Percentiles rank a stretch among this genome's conserved stretches.
These are phyloP conservation scores for Vanrija sp. DNA, from an alignment of 1,284 basidiomycete species.

Conservation along the genomic window DNA sequence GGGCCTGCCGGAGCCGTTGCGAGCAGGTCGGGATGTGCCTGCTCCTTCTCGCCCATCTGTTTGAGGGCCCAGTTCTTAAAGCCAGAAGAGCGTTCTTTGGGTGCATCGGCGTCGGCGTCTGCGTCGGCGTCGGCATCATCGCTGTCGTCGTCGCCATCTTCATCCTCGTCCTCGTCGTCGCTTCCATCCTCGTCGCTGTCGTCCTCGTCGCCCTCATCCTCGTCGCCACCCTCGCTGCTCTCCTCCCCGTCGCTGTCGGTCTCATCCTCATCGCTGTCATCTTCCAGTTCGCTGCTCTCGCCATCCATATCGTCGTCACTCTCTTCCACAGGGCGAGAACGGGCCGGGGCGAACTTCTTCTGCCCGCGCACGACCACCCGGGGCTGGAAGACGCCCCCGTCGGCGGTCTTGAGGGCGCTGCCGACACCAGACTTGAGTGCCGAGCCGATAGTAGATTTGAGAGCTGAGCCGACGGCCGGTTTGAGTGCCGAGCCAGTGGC, in stretches of 20 bases:
- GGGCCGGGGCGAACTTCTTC: conserved; percentile 21
- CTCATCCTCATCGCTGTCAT: conserved; percentile 21
- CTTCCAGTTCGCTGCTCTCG: conserved; percentile 23
- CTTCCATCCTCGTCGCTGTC: background rate
- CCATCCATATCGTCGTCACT: conserved; percentile 19
- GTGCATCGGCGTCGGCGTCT: conserved; percentile 1
- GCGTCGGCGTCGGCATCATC: conserved; percentile 20
- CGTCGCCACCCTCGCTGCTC: conserved; percentile 17
- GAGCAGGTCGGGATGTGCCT: conserved; percentile 18
- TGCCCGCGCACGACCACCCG: conserved; percentile 27
- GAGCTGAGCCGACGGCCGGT: background rate
- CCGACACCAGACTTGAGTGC: conserved; percentile 1
- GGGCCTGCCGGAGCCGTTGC: conserved; percentile 10
- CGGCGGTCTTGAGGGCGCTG: conserved; percentile 16
- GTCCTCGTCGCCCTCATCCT: conserved; percentile 17
- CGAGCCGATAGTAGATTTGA: conserved; percentile 1
- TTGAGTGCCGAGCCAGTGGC: conserved; percentile 1
- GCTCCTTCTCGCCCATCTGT: conserved; percentile 51
- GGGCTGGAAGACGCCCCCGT: conserved; percentile 29
- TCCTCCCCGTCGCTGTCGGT: conserved; percentile 23
- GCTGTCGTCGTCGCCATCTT: conserved; percentile 24
- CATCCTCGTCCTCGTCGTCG: conserved; percentile 15
- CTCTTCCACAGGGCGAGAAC: conserved; percentile 7
- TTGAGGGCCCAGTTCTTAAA: conserved; percentile 85
- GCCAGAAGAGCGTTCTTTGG: conserved; percentile 50